Evolutionary conservation across 164 flowering plant genomes (phyloP), one percentile per base, ranked within the genome.

Genomic region (Berberis vulgaris): DNA sequence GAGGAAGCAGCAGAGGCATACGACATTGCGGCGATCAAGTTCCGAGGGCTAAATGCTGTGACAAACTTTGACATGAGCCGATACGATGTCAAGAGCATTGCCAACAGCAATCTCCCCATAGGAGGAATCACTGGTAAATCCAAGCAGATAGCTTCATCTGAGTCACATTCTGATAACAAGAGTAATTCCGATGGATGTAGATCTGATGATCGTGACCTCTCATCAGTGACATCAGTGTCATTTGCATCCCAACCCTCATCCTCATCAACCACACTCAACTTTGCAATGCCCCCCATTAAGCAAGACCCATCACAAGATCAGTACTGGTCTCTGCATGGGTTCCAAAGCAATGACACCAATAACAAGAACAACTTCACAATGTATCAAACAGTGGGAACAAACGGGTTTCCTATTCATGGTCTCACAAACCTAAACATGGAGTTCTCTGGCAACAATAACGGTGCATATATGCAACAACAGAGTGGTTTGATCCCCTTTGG

Each of bases 1-100:
- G 96, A 88, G 57, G 96, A 88, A 77, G 96, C 96, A 4, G 96
- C 96, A 0, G 96, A 89, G 70, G 96, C 96, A 2, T 89, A 89
- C 64, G 96, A 86, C 78, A 86, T 89, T 13, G 96, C 96, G 0
- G 96, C 96, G 3, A 85, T 89, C 13, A 89, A 89, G 45, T 89
- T 89, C 77, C 64, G 92, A 53, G 96, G 96, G 47, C 78, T 84
- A 2, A 88, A 86, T 57, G 91, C 96, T 0, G 96, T 88, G 38
- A 88, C 96, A 7, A 88, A 88, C 80, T 88, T 88, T 47, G 90
- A 86, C 78, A 86, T 88, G 82, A 82, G 84, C 73, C 81, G 96
- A 7, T 88, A 89, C 68, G 96, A 89, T 39, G 84, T 89, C 2
- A 80, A 80, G 63, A 80, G 84, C 81, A 89, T 89, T 6, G 86